Evolutionary conservation across 2,329 filamentous ascomycete species (phyloP), one percentile per base, ranked within the genome.

Genomic region (Cladosporium phlei): DNA sequence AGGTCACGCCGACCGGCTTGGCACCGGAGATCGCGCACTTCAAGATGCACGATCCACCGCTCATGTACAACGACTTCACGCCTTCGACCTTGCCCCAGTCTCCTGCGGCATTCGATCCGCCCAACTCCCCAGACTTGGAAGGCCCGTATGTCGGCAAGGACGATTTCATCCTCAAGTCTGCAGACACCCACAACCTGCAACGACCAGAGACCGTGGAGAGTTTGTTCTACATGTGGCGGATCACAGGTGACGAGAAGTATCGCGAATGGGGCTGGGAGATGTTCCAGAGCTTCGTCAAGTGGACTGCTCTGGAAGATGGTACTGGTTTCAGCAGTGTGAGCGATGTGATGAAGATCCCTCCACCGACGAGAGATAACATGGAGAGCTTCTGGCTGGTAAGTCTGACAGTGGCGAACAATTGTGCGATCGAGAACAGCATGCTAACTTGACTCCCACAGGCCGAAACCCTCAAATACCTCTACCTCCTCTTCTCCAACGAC

Each of bases 211-310:
- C 93, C 0, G 83, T 96, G n/a, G 93, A 98, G 71, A 90, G 83
- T 50, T 72, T 98, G 51, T 90, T 98, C 61, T 95, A 97, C 71
- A 95, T 98, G 89, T 98, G 91, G 86, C 84, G 93, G 52, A 95
- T 98, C 66, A 98, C 93, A 1, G 88, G 86, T 20, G 90, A 98
- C 52, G 74, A 79, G 29, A 84, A 82, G 55, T 98, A 98, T 68
- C 80, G 93, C 20, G 82, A 96, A 59, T 97, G 91, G 91, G 93
- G 93, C 11, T 98, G 93, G 93, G 85, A 95, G 58, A 97, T 98
- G 83, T 98, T 98, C 71, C 83, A 88, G 64, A 82, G 85, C 1
- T 98, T 98, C 64, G 76, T 91, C 67, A 84, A 88, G 59, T 78
- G 95, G 67, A 95, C 88, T 1, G 80, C 85, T 5, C 85, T 95